These are phyloP conservation scores for Ogataea methanolica DNA, from an alignment of 805 yeast species.

Conservation along the genomic window DNA sequence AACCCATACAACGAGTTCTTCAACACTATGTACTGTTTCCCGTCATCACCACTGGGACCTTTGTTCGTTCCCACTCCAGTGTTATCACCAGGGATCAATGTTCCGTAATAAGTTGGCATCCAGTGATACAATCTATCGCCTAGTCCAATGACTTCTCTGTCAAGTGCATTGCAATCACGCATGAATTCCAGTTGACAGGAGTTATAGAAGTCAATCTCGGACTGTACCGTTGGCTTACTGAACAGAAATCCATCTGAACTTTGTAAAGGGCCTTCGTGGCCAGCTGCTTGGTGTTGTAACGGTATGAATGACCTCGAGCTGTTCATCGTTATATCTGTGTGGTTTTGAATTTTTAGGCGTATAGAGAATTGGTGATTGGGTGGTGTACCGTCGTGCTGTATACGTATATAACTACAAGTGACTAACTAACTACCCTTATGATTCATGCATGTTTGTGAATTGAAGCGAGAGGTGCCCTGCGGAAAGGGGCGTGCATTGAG, in stretches of 20 bases:
- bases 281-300: slow-evolving; percentile 76
- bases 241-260: slow-evolving; percentile 63
- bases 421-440: too few relatives aligned
- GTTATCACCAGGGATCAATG: slow-evolving; percentile 43
- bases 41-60: slow-evolving; percentile 4
- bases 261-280: slow-evolving; percentile 77
- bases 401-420: too few relatives aligned
- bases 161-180: too few relatives aligned
- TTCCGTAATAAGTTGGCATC: slow-evolving; percentile 65
- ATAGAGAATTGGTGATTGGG: too few relatives aligned
- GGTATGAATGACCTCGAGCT: slow-evolving; percentile 21
- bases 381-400: too few relatives aligned
- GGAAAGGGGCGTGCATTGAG: too few relatives aligned
- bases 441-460: too few relatives aligned
- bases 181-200: slow-evolving; percentile 16
- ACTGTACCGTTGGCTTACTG: slow-evolving; percentile 58
- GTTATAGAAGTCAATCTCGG: slow-evolving; percentile 76
- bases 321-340: too few relatives aligned
- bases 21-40: slow-evolving; percentile 52
- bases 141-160: slow-evolving; percentile 18
- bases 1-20: slow-evolving; percentile 65
- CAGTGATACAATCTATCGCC: slow-evolving; percentile 43
- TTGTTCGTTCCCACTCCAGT: slow-evolving; percentile 11
- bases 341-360: too few relatives aligned
- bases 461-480: too few relatives aligned